Evolutionary conservation across 208 protist species (phyloP), one percentile per base, ranked within the genome.

Genomic region (Acanthamoeba triangularis): DNA sequence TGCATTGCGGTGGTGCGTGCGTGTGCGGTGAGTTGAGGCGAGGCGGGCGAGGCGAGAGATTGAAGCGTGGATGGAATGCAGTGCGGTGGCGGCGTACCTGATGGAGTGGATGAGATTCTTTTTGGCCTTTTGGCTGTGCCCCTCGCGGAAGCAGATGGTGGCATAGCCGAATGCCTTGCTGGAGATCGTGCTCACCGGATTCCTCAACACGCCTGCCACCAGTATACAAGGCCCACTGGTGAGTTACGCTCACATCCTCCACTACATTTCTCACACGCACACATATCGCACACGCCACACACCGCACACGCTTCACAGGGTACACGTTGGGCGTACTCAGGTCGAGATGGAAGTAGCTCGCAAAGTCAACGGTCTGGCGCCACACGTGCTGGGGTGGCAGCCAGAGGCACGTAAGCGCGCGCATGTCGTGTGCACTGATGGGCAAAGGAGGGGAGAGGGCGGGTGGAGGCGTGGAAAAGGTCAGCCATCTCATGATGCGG

Each of bases 111-210:
- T 33, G 25, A 88, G 80, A 28, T 88, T 88, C 80, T 88, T 88
- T 28, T 41, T 49, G 7, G 80, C 80, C 52, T 88, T 88, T 0
- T 16, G 10, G 28, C 1, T n/a, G 20, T 13, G 80, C 11, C 80
- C 80, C 80, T 88, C 80, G 80, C 80, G 80, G 28, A 63, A 61
- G 52, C 80, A 88, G 23, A 88, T 88, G 41, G 80, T 37, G 41
- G 80, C 80, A 30, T 88, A 88, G 80, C 80, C 80, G 56, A 88
- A 88, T 7, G 80, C 80, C 80, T 88, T 88, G 80, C 52, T 52
- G 3, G 80, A 88, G 4, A 88, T 88, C 11, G 80, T 88, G 80
- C 80, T 88, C 80, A 59, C 41, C 13, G 80, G 80, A 2, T 18
- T 59, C 41, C 80, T 18, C 44, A 88, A 33, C 2, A 20, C 13